Evolutionary conservation across 441 rosid genomes (phyloP).

Genomic region (Oxalis stricta): DNA sequence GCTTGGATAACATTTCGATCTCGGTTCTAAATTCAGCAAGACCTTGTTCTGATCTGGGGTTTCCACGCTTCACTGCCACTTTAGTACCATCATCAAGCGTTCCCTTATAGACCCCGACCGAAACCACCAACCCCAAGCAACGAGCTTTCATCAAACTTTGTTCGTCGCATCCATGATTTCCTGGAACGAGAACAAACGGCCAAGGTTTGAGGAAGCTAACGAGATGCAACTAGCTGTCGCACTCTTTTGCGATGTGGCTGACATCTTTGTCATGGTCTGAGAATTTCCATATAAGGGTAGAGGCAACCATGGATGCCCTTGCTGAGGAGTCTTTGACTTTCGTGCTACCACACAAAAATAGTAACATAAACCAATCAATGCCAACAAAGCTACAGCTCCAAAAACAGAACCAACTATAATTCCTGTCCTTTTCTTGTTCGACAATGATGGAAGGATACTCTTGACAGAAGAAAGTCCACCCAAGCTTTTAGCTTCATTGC

Average conservation of each 20-base stretch:
- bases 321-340: constrained; percentile 40
- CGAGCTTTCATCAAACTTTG: constrained; percentile 70
- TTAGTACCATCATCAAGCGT: constrained; percentile 77
- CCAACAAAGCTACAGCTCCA: constrained; percentile 31
- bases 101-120: constrained; percentile 87
- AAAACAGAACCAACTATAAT: constrained; percentile 44
- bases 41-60: constrained; percentile 96
- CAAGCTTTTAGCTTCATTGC: constrained; percentile 61
- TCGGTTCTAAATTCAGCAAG: constrained; percentile 96
- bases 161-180: constrained; percentile 89
- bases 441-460: constrained; percentile 43
- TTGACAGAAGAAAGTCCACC: constrained; percentile 50
- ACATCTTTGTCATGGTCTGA: constrained; percentile 60
- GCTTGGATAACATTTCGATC: constrained; percentile 93
- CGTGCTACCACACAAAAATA: constrained; percentile 33
- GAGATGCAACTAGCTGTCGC: constrained; percentile 77
- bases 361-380: constrained; percentile 39
- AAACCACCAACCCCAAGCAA: constrained; percentile 97
- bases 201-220: constrained; percentile 56
- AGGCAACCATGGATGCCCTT: constrained; percentile 68
- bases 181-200: constrained; percentile 69
- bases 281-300: constrained; percentile 86
- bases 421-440: constrained; percentile 17
- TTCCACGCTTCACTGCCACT: constrained; percentile 90
- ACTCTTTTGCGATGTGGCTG: constrained; percentile 78